Base-by-base conservation (phyloP, 2,329 filamentous ascomycete genomes). In the Trichoderma cornu-damae region DNA sequence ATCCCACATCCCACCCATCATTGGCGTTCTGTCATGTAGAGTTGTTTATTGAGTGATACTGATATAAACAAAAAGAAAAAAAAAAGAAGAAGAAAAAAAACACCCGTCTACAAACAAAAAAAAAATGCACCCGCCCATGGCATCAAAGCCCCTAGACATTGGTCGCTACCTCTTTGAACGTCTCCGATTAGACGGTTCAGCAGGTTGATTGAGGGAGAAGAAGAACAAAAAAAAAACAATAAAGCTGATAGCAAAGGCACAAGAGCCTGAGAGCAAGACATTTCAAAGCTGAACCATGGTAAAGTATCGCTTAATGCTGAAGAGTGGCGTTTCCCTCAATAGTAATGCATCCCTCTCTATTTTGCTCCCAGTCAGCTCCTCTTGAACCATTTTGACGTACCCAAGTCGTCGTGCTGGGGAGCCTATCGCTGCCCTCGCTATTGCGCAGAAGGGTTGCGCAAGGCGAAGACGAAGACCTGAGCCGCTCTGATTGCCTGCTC, bases 131-230 rank as follows among this genome's bases (percentile, higher is more conserved):
- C 34, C 52, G 52, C 42, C 42, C 52, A 16, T 24, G 24, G 32
- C 42, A 55, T 30, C 42, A 30, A 30, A 24, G 2, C 16, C 52
- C 24, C 6, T 55, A n/a, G 20, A 55, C 52, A 47, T 38, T 16
- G 14, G 8, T 42, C 52, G 52, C 51, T 55, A 34, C 52, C 52
- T 47, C 52, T 47, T 47, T 46, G 24, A 47, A 55, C 52, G 52
- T 42, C 52, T 30, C 52, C 40, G 28, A 30, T 38, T 47, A 22
- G 40, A 38, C 32, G 47, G 12, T 22, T 28, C 40, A 24, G 16
- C 14, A 47, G 22, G 32, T 47, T 22, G 6, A 46, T 35, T 37
- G 28, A 22, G 22, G 30, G 22, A n/a, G 22, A 20, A 51, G n/a
- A 42, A n/a, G 24, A 51, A 30, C n/a, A n/a, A 30, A 20, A 9